Evolutionary conservation across 108 stramenopile genomes (phyloP).

Genomic region (Cafeteria roenbergensis): DNA sequence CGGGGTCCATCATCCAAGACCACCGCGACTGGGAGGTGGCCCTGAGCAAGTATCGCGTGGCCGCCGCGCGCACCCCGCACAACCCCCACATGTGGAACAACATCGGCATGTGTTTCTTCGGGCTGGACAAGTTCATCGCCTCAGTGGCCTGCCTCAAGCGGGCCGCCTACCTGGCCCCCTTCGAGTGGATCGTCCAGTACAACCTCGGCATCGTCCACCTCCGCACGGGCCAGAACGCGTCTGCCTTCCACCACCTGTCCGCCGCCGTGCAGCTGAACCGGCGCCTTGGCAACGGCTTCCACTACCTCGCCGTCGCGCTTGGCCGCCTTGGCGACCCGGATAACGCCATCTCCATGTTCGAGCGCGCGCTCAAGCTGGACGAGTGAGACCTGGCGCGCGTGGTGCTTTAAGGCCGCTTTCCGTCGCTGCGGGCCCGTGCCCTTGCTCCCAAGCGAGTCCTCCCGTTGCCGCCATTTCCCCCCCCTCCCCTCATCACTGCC

Average conservation of each 20-base stretch:
- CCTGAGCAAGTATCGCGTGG: conserved; percentile 50
- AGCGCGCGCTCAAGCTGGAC: conserved; percentile 29
- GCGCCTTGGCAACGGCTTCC: conserved; percentile 29
- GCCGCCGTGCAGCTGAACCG: conserved; percentile 14
- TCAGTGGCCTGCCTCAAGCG: conserved; percentile 49
- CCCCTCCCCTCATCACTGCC: too few species aligned
- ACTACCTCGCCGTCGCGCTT: conserved; percentile 42
- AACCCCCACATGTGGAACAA: conserved; percentile 58
- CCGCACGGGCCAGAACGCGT: conserved; percentile 41
- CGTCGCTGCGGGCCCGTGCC: too few species aligned
- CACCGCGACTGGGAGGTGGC: conserved; percentile 48
- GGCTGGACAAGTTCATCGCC: conserved; percentile 42
- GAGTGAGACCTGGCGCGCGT: too few species aligned
- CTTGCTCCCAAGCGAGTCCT: too few species aligned
- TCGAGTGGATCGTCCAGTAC: conserved; percentile 51
- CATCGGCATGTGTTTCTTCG: conserved; percentile 58
- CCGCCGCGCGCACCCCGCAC: conserved; percentile 46
- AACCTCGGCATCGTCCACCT: conserved; percentile 52
- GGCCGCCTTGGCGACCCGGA: conserved; percentile 40
- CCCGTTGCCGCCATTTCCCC: too few species aligned
- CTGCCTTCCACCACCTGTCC: conserved; percentile 50
- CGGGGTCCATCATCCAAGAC: conserved; percentile 57
- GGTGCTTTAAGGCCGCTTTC: too few species aligned
- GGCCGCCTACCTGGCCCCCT: conserved; percentile 48
- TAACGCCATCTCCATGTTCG: conserved; percentile 42